A percentile compares a stretch with the other conserved stretches of the same genome.
These are phyloP conservation scores for Suillus variegatus DNA, from an alignment of 768 basidiomycete genomes.

Conservation along the genomic window DNA sequence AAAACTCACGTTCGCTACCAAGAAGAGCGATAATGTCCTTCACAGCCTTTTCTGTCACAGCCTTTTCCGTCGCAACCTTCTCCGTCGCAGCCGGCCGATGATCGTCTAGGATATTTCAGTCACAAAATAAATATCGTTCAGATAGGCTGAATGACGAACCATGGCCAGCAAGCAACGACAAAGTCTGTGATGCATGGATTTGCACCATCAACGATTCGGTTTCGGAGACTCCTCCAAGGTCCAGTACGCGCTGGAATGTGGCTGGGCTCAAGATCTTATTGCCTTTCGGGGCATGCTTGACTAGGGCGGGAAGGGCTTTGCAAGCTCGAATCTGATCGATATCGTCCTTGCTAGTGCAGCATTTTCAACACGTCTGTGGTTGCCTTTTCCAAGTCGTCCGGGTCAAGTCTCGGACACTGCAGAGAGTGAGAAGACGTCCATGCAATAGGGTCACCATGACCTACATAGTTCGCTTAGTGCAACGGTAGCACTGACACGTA, in stretches of 20 bases:
- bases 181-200: constrained; percentile 7
- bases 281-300: background rate
- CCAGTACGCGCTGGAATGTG: constrained; percentile 7
- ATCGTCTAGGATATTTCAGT: background rate
- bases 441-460: background rate
- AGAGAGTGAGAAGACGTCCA: background rate
- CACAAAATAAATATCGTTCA: background rate
- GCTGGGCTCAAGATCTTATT: constrained; percentile 2
- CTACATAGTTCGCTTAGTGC: constrained; percentile 6
- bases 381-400: background rate
- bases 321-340: constrained; percentile 8
- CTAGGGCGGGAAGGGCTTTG: constrained; percentile 8
- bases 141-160: background rate
- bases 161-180: constrained; percentile 4
- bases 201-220: constrained; percentile 5
- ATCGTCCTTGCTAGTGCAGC: constrained; percentile 6
- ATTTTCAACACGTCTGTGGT: constrained; percentile 1
- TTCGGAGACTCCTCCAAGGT: background rate
- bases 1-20: background rate
- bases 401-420: background rate
- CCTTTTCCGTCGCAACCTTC: no score
- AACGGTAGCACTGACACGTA: constrained; percentile 8
- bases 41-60: constrained; percentile 2
- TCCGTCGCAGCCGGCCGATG: background rate
- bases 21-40: constrained; percentile 4